Evolutionary conservation across 257 asterid species (phyloP), one percentile per base, ranked within the genome.

Genomic region (Buddleja alternifolia): DNA sequence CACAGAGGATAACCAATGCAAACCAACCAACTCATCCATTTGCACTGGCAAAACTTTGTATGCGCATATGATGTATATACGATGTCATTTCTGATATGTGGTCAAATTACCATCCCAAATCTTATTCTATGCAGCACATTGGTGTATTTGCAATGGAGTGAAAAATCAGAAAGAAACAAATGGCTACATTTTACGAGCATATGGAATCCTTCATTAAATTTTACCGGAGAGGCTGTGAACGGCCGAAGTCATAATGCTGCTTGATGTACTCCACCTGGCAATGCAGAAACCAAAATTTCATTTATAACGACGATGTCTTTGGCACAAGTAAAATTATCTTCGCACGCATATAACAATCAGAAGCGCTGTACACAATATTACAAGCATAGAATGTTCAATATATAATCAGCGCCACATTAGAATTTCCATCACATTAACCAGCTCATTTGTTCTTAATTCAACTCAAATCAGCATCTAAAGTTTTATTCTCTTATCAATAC

Each of bases 211-310:
- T 52, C 74, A 71, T 6, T 48, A 54, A 34, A n/a, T 73, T 64
- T 74, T 77, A 91, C 96, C 95, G 72, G 96, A 85, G 67, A 75
- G 83, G 80, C 82, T 82, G 64, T 82, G 93, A 78, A 78, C 80
- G 23, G 95, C 87, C 14, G 92, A 86, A 47, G 93, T 84, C 97
- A 91, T 91, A 29, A 37, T 42, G 82, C 75, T 53, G 65, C 73
- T 68, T 25, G 74, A 47, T 45, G 69, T n/a, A n/a, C n/a, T n/a
- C n/a, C 75, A 37, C 44, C 91, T 83, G 67, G 78, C 66, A 73
- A 72, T 20, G 67, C 77, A 75, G 66, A 74, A 70, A 75, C 67
- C 66, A 45, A 59, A 66, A 69, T 23, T 19, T 56, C 56, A n/a
- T n/a, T n/a, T n/a, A n/a, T n/a, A n/a, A n/a, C n/a, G n/a, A n/a